Conservation (phyloP, 2,329 filamentous ascomycete genomes). For the Pseudogymnoascus pannorum region DNA sequence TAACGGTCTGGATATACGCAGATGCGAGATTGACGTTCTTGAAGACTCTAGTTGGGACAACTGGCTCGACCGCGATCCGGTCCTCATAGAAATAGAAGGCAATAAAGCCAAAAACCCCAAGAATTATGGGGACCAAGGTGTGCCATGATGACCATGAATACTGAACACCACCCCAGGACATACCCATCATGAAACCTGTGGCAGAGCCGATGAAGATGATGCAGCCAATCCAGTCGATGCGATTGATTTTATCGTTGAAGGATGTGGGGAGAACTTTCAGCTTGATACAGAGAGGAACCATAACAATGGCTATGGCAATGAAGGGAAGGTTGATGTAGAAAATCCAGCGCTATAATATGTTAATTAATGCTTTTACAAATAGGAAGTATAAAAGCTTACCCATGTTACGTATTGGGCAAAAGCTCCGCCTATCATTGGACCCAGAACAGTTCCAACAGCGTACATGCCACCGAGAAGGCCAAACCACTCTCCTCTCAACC, state of each 20-base stretch:
- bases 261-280: neutral
- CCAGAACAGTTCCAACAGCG: slow-evolving; percentile 22
- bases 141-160: slow-evolving; percentile 54
- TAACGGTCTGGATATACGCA: slow-evolving; percentile 41
- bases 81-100: slow-evolving; percentile 44
- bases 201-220: neutral
- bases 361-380: slow-evolving; percentile 34
- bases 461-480: slow-evolving; percentile 27
- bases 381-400: slow-evolving; percentile 3
- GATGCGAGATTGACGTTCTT: slow-evolving; percentile 39
- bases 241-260: neutral
- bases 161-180: slow-evolving; percentile 45
- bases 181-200: neutral
- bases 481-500: slow-evolving; percentile 33
- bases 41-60: slow-evolving; percentile 34
- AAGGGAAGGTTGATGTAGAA: slow-evolving; percentile 19
- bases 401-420: slow-evolving; percentile 29
- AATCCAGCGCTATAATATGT: slow-evolving; percentile 14
- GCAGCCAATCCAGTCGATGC: slow-evolving; percentile 41
- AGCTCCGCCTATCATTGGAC: slow-evolving; percentile 32
- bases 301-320: slow-evolving; percentile 9
- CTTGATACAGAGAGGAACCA: slow-evolving; percentile 9
- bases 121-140: slow-evolving; percentile 49
- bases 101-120: slow-evolving; percentile 43
- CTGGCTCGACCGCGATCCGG: neutral